phyloP scores from a whole-genome alignment of 1,284 basidiomycete genomes.

The Austroboletus niveus region DNA sequence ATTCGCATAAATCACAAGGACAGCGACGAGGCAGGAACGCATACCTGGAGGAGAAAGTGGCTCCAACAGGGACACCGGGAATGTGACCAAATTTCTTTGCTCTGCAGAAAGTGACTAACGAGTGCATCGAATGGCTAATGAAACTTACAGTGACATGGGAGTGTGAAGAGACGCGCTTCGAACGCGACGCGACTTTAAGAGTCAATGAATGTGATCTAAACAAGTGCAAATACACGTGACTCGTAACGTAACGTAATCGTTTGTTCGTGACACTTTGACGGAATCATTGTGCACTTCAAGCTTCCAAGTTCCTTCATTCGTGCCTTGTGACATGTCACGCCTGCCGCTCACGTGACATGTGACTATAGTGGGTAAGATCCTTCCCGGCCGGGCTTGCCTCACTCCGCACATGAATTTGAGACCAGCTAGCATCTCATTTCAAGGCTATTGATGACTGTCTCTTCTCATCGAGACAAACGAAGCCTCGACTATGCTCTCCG shows the following conservation, averaged over 20 bases:
- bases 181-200: slow-evolving; percentile 1
- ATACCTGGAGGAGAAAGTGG: slow-evolving; percentile 19
- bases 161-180: slow-evolving; percentile 10
- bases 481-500: slow-evolving; percentile 76
- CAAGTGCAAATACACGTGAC: slow-evolving; percentile 16
- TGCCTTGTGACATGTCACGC: not conserved
- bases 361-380: not conserved
- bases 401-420: slow-evolving; percentile 15
- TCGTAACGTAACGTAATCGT: no score
- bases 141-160: slow-evolving; percentile 20
- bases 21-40: not conserved
- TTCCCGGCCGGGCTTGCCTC: no score
- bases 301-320: no score
- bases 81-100: slow-evolving; percentile 22
- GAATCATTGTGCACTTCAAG: no score
- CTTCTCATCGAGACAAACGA: slow-evolving; percentile 59
- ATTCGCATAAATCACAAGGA: not conserved
- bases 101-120: slow-evolving; percentile 3
- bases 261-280: not conserved
- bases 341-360: slow-evolving; percentile 8
- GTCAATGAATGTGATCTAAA: slow-evolving; percentile 1
- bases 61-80: not conserved
- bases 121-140: not conserved
- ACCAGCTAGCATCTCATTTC: not conserved
- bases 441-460: slow-evolving; percentile 25